Conservation (phyloP, 441 rosid species). For the Erodium moschatum region DNA sequence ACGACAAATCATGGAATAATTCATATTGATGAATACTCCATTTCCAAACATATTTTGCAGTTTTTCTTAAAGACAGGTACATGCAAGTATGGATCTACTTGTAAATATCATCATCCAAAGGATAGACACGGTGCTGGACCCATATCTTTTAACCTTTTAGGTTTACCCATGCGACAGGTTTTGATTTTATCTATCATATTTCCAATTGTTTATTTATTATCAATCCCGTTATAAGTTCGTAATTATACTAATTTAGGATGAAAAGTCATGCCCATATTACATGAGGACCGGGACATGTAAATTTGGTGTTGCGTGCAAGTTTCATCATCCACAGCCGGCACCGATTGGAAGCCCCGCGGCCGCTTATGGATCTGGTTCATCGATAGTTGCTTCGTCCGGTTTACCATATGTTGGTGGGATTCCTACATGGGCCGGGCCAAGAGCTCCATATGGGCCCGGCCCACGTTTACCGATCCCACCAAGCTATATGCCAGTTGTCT, state of each 20-base stretch:
- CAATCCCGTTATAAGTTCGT: too few species aligned
- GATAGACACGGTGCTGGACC: constrained; percentile 81
- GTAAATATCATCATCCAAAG: constrained; percentile 81
- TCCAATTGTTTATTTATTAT: neutral
- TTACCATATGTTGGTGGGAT: constrained; percentile 41
- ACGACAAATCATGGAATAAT: neutral
- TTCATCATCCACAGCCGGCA: constrained; percentile 69
- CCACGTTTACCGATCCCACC: constrained; percentile 48
- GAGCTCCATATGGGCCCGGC: constrained; percentile 42
- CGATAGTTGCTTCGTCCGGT: constrained; percentile 37
- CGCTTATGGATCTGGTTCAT: constrained; percentile 35
- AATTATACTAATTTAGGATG: constrained; percentile 32
- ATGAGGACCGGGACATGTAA: constrained; percentile 60
- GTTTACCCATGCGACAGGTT: constrained; percentile 80
- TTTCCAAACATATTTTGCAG: constrained; percentile 31
- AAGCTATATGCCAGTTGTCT: constrained; percentile 47
- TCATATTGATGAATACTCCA: constrained; percentile 9
- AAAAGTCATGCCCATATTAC: constrained; percentile 65
- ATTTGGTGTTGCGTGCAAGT: constrained; percentile 72
- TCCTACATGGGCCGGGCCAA: constrained; percentile 46
- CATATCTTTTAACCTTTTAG: constrained; percentile 48
- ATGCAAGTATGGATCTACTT: constrained; percentile 68
- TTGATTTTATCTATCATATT: neutral
- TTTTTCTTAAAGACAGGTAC: constrained; percentile 73
- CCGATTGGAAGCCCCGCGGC: constrained; percentile 27